Evolutionary conservation across 495 filamentous ascomycete genomes (phyloP), one percentile per base, ranked within the genome.

Genomic region (Wilcoxina mikolae): DNA sequence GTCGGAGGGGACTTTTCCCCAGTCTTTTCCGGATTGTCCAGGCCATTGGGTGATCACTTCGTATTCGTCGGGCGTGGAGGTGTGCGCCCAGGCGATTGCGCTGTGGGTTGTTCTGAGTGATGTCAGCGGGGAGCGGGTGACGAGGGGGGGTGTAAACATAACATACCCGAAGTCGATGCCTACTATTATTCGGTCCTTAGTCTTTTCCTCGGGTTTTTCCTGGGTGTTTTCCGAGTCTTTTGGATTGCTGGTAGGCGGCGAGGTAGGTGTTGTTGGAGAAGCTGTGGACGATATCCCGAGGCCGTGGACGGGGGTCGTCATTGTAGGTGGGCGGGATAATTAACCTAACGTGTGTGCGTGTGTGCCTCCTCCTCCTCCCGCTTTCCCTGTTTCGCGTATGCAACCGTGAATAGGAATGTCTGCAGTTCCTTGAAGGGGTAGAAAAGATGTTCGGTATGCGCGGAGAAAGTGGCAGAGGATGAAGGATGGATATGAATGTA

Each of bases 21-120:
- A 82, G 22, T 80, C 81, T 65, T 82, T 82, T 48, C 78, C 77
- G 54, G 85, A 83, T 20, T 82, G 81, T 39, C 83, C 83, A 2
- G 83, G 83, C 83, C 83, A 87, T 26, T 78, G 82, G 65, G 85
- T 87, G 69, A 87, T 85, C 58, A 87, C 82, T 57, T 87, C 83
- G 47, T 86, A 71, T 63, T 86, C 82, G 57, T 87, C 82, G 0
- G 83, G 83, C 0, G 80, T 83, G 9, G 77, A 80, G 11, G 80
- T 85, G 60, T 86, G 64, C 12, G 64, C 64, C 64, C 64, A 66
- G 27, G 64, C 64, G 20, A 66, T 47, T 12, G 64, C 64, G 28
- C 60, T 64, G 43, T 66, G 64, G 5, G 64, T 66, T 17, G 64
- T 66, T 50, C 63, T 66, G 23, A 29, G 35, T 25, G 7, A 12